A percentile compares a stretch with the other conserved stretches of the same genome.
These are phyloP conservation scores for Verticillium klebahnii DNA, from an alignment of 2,329 filamentous ascomycete species.

Conservation along the genomic window DNA sequence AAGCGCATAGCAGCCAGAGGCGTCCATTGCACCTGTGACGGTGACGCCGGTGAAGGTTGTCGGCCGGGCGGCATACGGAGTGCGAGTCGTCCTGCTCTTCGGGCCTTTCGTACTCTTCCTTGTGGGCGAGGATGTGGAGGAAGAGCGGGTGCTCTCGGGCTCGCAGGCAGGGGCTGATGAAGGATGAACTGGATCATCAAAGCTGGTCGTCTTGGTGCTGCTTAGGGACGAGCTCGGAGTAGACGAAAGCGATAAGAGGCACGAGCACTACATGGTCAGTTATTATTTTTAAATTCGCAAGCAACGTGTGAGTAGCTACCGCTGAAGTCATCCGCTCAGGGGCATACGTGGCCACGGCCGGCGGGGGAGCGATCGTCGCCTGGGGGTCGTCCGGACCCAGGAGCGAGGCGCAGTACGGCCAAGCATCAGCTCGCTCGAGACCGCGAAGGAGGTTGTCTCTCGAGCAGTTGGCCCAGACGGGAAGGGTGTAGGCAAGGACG, in stretches of 20 bases:
- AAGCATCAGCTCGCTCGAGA: slow-evolving; percentile 7
- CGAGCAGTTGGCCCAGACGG: neutral
- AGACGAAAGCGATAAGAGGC: slow-evolving; percentile 1
- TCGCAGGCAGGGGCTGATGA: neutral
- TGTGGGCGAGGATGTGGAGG: neutral
- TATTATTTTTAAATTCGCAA: too few species aligned
- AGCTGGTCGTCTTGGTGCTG: neutral
- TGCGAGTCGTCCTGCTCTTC: neutral
- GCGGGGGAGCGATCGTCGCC: neutral
- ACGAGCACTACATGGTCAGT: slow-evolving; percentile 5
- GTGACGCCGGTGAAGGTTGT: slow-evolving; percentile 6
- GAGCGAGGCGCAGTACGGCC: slow-evolving; percentile 8
- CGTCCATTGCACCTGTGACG: slow-evolving; percentile 1
- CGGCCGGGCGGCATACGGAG: neutral
- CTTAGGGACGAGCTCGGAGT: neutral
- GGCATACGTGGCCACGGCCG: slow-evolving; percentile 4
- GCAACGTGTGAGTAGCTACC: neutral
- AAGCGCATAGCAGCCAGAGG: slow-evolving; percentile 6
- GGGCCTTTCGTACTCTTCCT: neutral
- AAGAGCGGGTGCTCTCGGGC: neutral
- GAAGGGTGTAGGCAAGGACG: neutral
- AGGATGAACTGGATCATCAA: neutral
- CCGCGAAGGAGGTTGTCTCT: slow-evolving; percentile 11
- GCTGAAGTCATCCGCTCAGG: slow-evolving; percentile 3
- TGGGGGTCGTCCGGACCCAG: neutral